Base-by-base conservation (phyloP, 768 basidiomycete genomes). In the Clathrus columnatus region DNA sequence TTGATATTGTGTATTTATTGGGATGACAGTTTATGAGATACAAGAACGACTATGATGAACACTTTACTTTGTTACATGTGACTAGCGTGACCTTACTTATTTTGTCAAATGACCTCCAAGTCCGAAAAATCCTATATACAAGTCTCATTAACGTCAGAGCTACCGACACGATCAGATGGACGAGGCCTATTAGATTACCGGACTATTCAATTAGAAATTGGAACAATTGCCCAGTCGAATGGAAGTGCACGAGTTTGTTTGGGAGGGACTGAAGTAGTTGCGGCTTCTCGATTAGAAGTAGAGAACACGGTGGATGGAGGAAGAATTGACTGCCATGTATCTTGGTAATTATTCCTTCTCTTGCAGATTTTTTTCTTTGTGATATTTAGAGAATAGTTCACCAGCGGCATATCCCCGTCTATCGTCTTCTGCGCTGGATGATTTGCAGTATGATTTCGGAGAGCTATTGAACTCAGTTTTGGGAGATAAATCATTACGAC, bases 231-330 rank as follows among this genome's bases (percentile, higher is more conserved):
- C 5, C 76, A 90, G 5, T 85, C 91, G 18, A 91, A 93, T 57
- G 91, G 91, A 5, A 91, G 89, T 59, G 88, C 88, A 5, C 77
- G 79, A 21, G 71, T 91, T 7, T 80, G 73, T 60, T 78, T 92
- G n/a, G 91, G 89, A 1, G 83, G 85, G 0, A 92, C 91, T 0
- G 88, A 91, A 61, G 74, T 91, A 3, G 68, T 91, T 23, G 89
- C 85, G 1, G 89, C 87, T 0, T 75, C 80, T 1, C 88, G 89
- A 62, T 75, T 92, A 0, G 91, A 93, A 62, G 87, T 93, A 0
- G 85, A 86, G 62, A 73, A 73, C 46, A 66, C 83, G 7, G 73
- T 71, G 7, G 79, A 81, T 21, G 81, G 80, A 0, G 87, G 85
- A 14, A 70, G 80, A 48, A 66, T 93, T 14, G 71, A 75, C 0